Base-by-base conservation (phyloP, 2,329 filamentous ascomycete genomes). In the Blumeria hordei region DNA sequence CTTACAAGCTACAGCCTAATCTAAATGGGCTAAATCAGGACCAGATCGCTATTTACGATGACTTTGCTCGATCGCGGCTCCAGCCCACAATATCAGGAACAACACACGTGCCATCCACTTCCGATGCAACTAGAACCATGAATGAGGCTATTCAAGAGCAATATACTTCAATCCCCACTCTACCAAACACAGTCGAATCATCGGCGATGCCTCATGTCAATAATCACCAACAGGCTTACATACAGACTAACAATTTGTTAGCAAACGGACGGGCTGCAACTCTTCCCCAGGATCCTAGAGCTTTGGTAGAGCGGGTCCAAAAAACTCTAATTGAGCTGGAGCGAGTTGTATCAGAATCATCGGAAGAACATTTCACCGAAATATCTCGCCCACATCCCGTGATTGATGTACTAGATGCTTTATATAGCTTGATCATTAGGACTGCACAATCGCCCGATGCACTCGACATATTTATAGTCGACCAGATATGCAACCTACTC, bases 21-120 rank as follows among this genome's bases (percentile, higher is more conserved):
- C 67, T 68, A 14, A 76, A 76, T 54, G 90, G 90, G 4, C 71
- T 98, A 54, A 96, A 94, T 64, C 75, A 83, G 28, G 87, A 95
- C 63, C 92, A 98, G 64, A 78, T 96, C 71, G 85, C 85, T 10
- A 93, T 98, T 32, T 98, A 98, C 64, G 88, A 96, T 64, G 88
- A 96, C 59, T 98, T 98, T 67, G 87, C 86, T 9, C 77, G 88
- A 55, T 82, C 86, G 33, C 82, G 87, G 55, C 77, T 75, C 64
- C 66, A 73, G 64, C 61, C 74, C 58, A 67, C 80, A 69, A 65
- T 73, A 64, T 64, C 78, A 67, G 66, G 79, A 65, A 66, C 73
- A 1, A 70, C 72, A 3, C 78, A 81, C 60, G 71, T 71, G 14
- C 69, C 76, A 10, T 76, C 78, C 1, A 67, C 73, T 1, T 80